These are phyloP conservation scores for Populus hybrid DNA, from an alignment of 441 rosid species.

Conservation along the genomic window DNA sequence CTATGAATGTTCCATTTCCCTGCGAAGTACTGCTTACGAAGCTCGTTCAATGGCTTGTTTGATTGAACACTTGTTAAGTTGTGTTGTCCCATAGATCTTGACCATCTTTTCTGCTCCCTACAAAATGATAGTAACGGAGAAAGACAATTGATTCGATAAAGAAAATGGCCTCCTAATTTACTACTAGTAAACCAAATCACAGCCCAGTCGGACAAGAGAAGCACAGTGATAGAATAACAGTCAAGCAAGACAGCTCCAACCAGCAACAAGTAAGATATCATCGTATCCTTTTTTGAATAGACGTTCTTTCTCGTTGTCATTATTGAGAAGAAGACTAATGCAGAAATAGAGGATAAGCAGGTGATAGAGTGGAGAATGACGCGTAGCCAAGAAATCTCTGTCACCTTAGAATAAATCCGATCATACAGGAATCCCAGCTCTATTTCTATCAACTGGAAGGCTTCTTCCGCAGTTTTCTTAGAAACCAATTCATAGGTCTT, in stretches of 20 bases:
- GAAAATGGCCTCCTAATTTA: rapidly evolving
- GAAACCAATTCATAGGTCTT: too few relatives aligned
- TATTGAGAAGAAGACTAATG: neutral
- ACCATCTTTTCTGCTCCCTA: neutral
- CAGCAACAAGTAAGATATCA: neutral
- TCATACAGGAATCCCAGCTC: slow-evolving; percentile 14
- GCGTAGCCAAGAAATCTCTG: neutral
- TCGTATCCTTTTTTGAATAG: neutral
- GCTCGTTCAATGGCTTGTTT: neutral
- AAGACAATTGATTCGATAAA: neutral
- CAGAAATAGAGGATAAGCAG: neutral
- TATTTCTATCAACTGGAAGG: slow-evolving; percentile 9
- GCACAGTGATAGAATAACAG: neutral
- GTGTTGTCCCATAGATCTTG: neutral
- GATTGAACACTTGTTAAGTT: too few relatives aligned
- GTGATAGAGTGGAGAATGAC: neutral
- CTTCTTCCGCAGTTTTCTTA: neutral
- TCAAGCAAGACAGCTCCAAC: neutral
- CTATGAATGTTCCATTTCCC: neutral
- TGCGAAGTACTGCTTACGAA: too few relatives aligned
- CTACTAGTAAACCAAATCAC: neutral
- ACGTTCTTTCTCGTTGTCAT: neutral
- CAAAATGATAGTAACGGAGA: neutral
- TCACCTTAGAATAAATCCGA: slow-evolving; percentile 5
- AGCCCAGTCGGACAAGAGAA: neutral